Evolutionary conservation across 192 early-diverging fungal genomes (phyloP).

Genomic region (Funneliformis mosseae): DNA sequence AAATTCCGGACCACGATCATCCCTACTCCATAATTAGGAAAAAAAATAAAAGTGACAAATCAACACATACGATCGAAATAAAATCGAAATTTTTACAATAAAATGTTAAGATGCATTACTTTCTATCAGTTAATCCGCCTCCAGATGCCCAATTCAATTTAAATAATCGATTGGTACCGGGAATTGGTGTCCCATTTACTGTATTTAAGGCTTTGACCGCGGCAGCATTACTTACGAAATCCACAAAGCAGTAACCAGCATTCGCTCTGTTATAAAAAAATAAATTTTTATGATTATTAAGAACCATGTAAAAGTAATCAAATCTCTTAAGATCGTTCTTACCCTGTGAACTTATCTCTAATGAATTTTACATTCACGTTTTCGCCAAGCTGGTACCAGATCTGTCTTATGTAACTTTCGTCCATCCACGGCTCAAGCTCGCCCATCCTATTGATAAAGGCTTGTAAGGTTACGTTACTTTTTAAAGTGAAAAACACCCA

Average conservation of each 20-base stretch:
- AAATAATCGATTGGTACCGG: constrained; percentile 79
- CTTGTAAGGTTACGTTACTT: not conserved
- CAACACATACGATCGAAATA: constrained; percentile 8
- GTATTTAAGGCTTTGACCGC: constrained; percentile 73
- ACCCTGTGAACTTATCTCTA: constrained; percentile 89
- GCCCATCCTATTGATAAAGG: constrained; percentile 74
- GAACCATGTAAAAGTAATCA: no score
- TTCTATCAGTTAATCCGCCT: constrained; percentile 62
- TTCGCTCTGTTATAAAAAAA: constrained; percentile 44
- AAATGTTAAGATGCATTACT: constrained; percentile 42
- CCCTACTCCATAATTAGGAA: constrained; percentile 40
- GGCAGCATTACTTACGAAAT: constrained; percentile 67
- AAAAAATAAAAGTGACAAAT: not conserved
- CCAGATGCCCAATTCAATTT: constrained; percentile 97
- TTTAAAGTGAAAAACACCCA: not conserved
- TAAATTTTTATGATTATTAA: not conserved
- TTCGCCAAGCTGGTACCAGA: constrained; percentile 87
- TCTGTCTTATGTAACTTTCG: constrained; percentile 82
- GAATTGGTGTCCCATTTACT: constrained; percentile 82
- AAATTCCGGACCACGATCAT: constrained; percentile 76
- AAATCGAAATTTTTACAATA: not conserved
- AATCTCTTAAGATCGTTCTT: constrained; percentile 27
- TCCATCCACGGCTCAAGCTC: constrained; percentile 99
- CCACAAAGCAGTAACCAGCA: constrained; percentile 94
- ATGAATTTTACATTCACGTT: constrained; percentile 92